These are phyloP conservation scores for Ajuga reptans DNA, from an alignment of 305 asterid genomes.

Conservation along the genomic window DNA sequence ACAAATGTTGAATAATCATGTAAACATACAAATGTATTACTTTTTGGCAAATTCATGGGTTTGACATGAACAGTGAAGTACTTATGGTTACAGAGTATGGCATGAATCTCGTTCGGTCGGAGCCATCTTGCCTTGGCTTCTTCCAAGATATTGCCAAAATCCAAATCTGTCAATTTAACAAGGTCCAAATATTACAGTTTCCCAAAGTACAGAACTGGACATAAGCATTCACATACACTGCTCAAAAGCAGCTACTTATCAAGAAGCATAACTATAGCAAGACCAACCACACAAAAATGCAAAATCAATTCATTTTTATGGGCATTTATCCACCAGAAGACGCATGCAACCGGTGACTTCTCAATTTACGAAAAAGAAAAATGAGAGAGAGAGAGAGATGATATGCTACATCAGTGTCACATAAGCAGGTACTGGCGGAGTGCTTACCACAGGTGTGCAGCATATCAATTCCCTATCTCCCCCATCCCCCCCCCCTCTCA, in stretches of 20 bases:
- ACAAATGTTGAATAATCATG: conserved; percentile 14
- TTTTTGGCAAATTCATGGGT: conserved; percentile 78
- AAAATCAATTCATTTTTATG: conserved; percentile 2
- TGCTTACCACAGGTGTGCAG: too few species aligned
- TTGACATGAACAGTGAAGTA: conserved; percentile 66
- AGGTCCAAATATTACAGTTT: conserved; percentile 5
- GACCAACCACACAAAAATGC: neutral
- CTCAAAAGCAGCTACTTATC: neutral
- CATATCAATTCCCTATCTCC: too few species aligned
- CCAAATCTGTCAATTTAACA: conserved; percentile 60
- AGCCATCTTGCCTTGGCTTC: conserved; percentile 93
- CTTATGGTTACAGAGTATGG: conserved; percentile 72
- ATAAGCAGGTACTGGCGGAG: too few species aligned
- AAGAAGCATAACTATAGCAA: conserved; percentile 11
- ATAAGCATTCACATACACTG: conserved; percentile 1
- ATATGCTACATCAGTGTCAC: too few species aligned
- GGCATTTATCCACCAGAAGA: neutral
- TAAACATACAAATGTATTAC: conserved; percentile 39
- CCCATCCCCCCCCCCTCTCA: too few species aligned
- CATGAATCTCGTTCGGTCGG: conserved; percentile 92
- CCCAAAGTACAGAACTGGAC: neutral
- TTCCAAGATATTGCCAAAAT: conserved; percentile 49
- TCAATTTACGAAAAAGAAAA: too few species aligned
- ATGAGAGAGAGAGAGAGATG: neutral
- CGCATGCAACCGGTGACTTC: neutral